Evolutionary conservation across 1,139 yeast species (phyloP).

Genomic region (Hansenula lynferdii): DNA sequence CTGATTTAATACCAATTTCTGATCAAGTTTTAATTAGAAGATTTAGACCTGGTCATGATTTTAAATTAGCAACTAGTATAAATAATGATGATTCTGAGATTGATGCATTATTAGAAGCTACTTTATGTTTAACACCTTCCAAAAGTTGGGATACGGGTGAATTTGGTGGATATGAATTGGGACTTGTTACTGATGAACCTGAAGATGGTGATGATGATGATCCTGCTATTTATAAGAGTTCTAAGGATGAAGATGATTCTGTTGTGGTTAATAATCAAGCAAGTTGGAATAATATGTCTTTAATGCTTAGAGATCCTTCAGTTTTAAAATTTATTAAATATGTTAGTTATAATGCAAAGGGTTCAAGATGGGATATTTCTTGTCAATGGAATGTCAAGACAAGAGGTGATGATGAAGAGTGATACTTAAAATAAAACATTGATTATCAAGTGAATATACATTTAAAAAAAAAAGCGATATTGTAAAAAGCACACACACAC

Average conservation of each 20-base stretch:
- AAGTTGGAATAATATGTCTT: constrained; percentile 71
- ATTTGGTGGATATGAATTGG: constrained; percentile 89
- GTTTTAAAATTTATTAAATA: constrained; percentile 90
- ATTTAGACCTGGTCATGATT: constrained; percentile 94
- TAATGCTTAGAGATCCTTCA: constrained; percentile 79
- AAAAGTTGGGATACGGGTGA: constrained; percentile 85
- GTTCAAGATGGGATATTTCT: constrained; percentile 88
- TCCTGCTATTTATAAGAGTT: constrained; percentile 39
- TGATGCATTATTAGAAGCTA: constrained; percentile 46
- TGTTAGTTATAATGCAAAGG: constrained; percentile 82
- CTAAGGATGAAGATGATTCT: constrained; percentile 59
- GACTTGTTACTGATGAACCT: constrained; percentile 59
- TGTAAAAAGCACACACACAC: neutral
- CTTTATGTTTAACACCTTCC: constrained; percentile 74
- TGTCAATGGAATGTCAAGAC: constrained; percentile 73
- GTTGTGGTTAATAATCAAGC: constrained; percentile 81
- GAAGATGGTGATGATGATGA: constrained; percentile 44
- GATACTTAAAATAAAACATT: too few species aligned
- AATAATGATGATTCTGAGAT: constrained; percentile 29
- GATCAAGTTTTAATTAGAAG: constrained; percentile 74
- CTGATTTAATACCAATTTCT: constrained; percentile 59
- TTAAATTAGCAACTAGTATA: constrained; percentile 81
- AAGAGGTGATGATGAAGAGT: constrained; percentile 33
- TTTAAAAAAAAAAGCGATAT: neutral
- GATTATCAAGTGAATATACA: too few species aligned